A percentile compares a stretch with the other conserved stretches of the same genome.
phyloP scores from a whole-genome alignment of 495 filamentous ascomycete species.

The Penicillium atrosanguineum region DNA sequence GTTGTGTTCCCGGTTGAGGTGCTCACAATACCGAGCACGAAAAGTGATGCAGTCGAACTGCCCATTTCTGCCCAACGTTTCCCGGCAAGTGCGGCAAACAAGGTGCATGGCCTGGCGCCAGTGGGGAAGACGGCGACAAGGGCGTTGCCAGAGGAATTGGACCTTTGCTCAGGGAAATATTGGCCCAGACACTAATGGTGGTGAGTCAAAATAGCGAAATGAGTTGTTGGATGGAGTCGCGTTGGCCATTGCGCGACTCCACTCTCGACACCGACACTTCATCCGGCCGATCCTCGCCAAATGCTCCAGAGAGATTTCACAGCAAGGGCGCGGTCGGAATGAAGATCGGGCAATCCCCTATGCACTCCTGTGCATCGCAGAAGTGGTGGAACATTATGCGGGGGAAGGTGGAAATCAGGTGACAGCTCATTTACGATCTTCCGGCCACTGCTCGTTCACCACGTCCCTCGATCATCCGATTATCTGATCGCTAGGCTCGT shows the following conservation, averaged over 20 bases:
- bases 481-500: constrained; percentile 12
- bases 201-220: constrained; percentile 14
- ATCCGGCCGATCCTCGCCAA: constrained; percentile 11
- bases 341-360: constrained; percentile 9
- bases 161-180: background rate
- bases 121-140: constrained; percentile 17
- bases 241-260: constrained; percentile 14
- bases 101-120: constrained; percentile 24
- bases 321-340: constrained; percentile 24
- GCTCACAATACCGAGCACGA: constrained; percentile 3
- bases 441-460: constrained; percentile 12
- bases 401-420: constrained; percentile 13
- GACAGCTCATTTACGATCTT: constrained; percentile 15
- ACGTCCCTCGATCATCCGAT: constrained; percentile 7
- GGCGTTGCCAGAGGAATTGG: constrained; percentile 4
- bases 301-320: constrained; percentile 5
- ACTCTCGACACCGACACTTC: constrained; percentile 33
- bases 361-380: background rate
- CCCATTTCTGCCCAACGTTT: constrained; percentile 40
- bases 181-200: background rate
- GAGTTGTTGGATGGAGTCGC: constrained; percentile 19
- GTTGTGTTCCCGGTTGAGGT: constrained; percentile 10
- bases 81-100: constrained; percentile 35
- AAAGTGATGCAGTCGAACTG: constrained; percentile 22
- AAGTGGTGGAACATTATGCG: constrained; percentile 12